Evolutionary conservation across 164 flowering plant genomes (phyloP), one percentile per base, ranked within the genome.

Genomic region (Akebia trifoliata): DNA sequence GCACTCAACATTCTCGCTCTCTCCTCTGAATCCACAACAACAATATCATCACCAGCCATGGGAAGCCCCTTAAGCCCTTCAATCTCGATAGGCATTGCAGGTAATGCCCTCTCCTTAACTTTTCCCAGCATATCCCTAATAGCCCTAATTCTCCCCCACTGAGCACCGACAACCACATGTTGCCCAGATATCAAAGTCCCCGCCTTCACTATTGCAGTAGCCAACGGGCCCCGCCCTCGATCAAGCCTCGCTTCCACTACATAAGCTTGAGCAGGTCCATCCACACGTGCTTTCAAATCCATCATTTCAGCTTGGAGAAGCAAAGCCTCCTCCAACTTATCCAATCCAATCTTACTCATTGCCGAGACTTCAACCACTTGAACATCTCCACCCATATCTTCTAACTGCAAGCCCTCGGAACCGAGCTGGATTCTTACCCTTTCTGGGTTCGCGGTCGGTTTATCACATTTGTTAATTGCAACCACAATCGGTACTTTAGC

Each of bases 171-270:
- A 66, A 85, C 97, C 54, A 90, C 79, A 68, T 79, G 71, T 72
- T 83, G 77, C 56, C 97, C 95, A 62, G 77, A 71, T 48, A 64
- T 57, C 54, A 90, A 65, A 15, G 89, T 87, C 60, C 97, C 97
- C 38, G 87, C 88, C 71, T 80, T 84, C 48, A 90, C 82, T 56
- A 90, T 87, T 18, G 91, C 83, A 14, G 97, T 90, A 48, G 78
- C 90, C 72, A 87, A 73, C 2, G 94, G 94, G 24, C 97, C 97
- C 4, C 87, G 78, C 1, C 93, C 93, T 11, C 74, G 71, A 61
- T 90, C 95, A 61, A 90, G 84, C 65, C 95, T 78, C 15, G 97
- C 97, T 74, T 90, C 97, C 50, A 90, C 91, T 32, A 87, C 97
- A 72, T 87, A 83, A 46, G 95, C 95, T 66, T 87, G 91, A 15